phyloP scores from a whole-genome alignment of 495 filamentous ascomycete genomes.

The Xylaria telfairii region DNA sequence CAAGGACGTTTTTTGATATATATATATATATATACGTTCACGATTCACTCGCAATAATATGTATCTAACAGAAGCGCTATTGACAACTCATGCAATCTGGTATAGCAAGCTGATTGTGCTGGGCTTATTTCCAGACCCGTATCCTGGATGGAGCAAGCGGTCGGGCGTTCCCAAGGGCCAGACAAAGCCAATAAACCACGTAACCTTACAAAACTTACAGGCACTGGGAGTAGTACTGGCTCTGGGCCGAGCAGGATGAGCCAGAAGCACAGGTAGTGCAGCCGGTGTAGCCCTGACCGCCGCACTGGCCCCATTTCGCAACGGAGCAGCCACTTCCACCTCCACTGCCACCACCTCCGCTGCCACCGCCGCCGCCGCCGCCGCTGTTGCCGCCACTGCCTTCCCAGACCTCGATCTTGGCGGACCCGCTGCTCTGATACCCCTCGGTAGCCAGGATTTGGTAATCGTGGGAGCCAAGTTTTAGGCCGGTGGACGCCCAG shows the following conservation, averaged over 20 bases:
- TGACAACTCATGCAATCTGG: background rate
- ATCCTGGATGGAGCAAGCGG: background rate
- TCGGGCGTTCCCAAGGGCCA: background rate
- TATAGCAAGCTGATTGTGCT: background rate
- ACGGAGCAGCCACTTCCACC: constrained; percentile 13
- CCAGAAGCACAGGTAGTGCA: constrained; percentile 48
- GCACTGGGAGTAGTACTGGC: constrained; percentile 56
- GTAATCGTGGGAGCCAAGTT: constrained; percentile 62
- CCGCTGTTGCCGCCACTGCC: background rate
- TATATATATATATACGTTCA: background rate
- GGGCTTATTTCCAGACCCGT: background rate
- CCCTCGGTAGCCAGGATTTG: constrained; percentile 66
- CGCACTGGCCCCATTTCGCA: constrained; percentile 53
- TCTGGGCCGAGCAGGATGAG: constrained; percentile 49
- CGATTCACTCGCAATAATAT: background rate
- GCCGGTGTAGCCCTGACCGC: constrained; percentile 52
- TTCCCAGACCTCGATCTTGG: constrained; percentile 44
- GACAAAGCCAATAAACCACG: background rate
- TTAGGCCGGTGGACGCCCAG: constrained; percentile 59
- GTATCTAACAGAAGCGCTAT: background rate
- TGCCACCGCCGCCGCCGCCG: background rate
- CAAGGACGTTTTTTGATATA: background rate
- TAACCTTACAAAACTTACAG: constrained; percentile 37
- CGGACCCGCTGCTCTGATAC: constrained; percentile 54
- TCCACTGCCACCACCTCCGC: no score